phyloP scores from a whole-genome alignment of 345 rosid genomes.

The Isatis tinctoria region DNA sequence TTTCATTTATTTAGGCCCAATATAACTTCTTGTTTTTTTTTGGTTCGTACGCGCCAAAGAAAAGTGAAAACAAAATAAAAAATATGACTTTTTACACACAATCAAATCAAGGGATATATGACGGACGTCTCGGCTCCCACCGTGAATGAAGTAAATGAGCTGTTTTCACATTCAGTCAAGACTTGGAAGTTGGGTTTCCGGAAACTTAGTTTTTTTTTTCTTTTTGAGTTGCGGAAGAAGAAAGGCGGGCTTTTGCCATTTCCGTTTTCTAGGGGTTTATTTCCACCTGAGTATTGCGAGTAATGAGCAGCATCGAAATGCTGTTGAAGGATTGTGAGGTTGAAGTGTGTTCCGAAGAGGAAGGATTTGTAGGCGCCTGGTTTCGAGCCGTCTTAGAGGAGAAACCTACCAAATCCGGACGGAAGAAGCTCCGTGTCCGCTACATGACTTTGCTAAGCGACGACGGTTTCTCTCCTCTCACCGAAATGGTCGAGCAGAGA shows the following conservation, averaged over 20 bases:
- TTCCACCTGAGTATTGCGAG: neutral
- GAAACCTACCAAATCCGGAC: conserved; percentile 22
- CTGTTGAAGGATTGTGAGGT: conserved; percentile 30
- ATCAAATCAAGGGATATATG: neutral
- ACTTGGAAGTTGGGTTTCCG: neutral
- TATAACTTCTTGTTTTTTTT: neutral
- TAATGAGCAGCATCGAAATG: neutral
- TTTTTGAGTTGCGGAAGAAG: neutral
- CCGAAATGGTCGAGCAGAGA: conserved; percentile 31
- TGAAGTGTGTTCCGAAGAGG: conserved; percentile 55
- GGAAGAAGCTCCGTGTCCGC: conserved; percentile 33
- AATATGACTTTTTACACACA: neutral
- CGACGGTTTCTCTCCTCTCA: conserved; percentile 35
- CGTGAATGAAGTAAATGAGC: neutral
- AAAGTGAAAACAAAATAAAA: neutral
- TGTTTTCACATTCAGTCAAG: neutral
- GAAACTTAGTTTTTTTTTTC: neutral
- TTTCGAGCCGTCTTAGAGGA: conserved; percentile 46
- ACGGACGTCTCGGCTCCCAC: neutral
- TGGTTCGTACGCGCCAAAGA: neutral
- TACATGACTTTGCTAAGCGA: conserved; percentile 41
- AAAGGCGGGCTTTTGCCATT: neutral
- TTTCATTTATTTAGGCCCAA: too few species aligned
- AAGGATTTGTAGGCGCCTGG: conserved; percentile 56
- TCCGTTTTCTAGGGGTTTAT: neutral